These are phyloP conservation scores for Chrysosporium keratinophilum DNA, from an alignment of 2,329 filamentous ascomycete genomes.

Conservation along the genomic window DNA sequence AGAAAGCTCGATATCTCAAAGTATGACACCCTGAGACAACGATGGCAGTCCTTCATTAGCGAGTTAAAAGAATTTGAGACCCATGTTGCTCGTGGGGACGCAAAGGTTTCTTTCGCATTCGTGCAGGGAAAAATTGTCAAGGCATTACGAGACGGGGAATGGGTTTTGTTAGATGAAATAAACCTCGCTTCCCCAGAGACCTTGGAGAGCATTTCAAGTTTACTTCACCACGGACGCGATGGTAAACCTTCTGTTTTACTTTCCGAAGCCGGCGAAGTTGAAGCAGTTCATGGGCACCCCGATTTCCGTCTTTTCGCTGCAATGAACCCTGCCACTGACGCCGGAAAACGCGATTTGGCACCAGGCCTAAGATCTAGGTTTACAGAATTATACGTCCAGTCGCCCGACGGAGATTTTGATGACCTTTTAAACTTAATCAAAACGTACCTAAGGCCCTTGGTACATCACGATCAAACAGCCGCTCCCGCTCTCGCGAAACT, in stretches of 20 bases:
- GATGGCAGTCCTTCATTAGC: slow-evolving; percentile 71
- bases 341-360: slow-evolving; percentile 89
- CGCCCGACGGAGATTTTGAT: slow-evolving; percentile 75
- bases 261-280: slow-evolving; percentile 86
- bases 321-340: slow-evolving; percentile 97
- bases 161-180: slow-evolving; percentile 94
- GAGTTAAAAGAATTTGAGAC: slow-evolving; percentile 69
- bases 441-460: slow-evolving; percentile 67
- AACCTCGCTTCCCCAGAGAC: slow-evolving; percentile 93
- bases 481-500: slow-evolving; percentile 73
- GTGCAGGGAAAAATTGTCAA: slow-evolving; percentile 93
- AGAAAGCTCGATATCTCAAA: slow-evolving; percentile 49
- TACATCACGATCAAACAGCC: slow-evolving; percentile 60
- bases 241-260: slow-evolving; percentile 72
- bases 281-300: slow-evolving; percentile 77
- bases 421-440: slow-evolving; percentile 82
- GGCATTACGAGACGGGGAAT: slow-evolving; percentile 90
- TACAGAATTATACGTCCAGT: slow-evolving; percentile 88
- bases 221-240: slow-evolving; percentile 63
- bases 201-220: slow-evolving; percentile 81
- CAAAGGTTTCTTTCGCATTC: slow-evolving; percentile 86
- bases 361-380: slow-evolving; percentile 83
- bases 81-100: slow-evolving; percentile 60
- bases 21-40: slow-evolving; percentile 47
- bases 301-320: slow-evolving; percentile 95